phyloP scores from a whole-genome alignment of 2,329 filamentous ascomycete species.

The Neofusicoccum ribis region DNA sequence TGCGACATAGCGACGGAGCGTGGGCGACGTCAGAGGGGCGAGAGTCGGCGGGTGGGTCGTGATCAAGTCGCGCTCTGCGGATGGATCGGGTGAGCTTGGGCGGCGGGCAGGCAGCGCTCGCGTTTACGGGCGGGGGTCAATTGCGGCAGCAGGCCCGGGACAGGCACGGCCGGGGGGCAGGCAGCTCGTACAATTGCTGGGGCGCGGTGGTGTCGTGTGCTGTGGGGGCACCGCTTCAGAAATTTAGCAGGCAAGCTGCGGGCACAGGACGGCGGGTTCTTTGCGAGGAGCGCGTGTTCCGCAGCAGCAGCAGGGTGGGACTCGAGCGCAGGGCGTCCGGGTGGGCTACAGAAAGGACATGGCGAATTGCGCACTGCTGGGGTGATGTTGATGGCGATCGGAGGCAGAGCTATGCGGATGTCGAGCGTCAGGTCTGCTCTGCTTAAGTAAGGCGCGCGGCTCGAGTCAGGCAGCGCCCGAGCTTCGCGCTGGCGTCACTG shows the following conservation, averaged over 20 bases:
- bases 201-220: slow-evolving; percentile 8
- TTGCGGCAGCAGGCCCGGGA: background rate
- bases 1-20: slow-evolving; percentile 22
- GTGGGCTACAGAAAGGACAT: slow-evolving; percentile 9
- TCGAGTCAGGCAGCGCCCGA: slow-evolving; percentile 3
- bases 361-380: background rate
- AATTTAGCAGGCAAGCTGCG: slow-evolving; percentile 16
- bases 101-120: background rate
- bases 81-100: slow-evolving; percentile 15
- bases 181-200: slow-evolving; percentile 1
- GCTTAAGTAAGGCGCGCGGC: background rate
- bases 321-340: background rate
- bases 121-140: background rate
- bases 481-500: slow-evolving; percentile 9
- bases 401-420: slow-evolving; percentile 15
- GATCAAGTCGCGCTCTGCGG: background rate
- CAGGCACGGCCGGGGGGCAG: background rate
- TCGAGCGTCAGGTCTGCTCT: slow-evolving; percentile 10
- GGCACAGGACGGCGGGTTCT: background rate
- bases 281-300: background rate
- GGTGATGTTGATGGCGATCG: slow-evolving; percentile 13
- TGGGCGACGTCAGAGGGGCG: background rate
- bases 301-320: background rate
- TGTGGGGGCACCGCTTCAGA: slow-evolving; percentile 14
- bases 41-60: background rate